A percentile compares a stretch with the other conserved stretches of the same genome.
Conservation (phyloP, 208 protist species). For the Crithidia sp. region DNA sequence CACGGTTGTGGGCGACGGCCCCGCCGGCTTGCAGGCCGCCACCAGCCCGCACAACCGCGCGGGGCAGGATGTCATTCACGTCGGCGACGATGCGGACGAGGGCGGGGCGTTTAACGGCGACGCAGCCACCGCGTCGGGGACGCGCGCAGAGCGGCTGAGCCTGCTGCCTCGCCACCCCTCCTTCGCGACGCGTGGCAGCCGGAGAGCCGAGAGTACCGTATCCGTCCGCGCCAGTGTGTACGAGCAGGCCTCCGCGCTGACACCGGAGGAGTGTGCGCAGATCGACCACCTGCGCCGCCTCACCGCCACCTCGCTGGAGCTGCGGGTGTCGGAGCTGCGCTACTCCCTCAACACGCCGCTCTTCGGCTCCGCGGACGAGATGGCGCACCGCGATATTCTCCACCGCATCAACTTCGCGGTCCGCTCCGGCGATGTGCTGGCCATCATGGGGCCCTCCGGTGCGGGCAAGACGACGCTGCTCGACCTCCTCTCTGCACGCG, state of each 20-base stretch:
- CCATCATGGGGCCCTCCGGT: slow-evolving; percentile 91
- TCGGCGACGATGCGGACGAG: too few species aligned
- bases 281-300: slow-evolving; percentile 46
- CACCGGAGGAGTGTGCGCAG: slow-evolving; percentile 37
- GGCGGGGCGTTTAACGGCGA: not conserved
- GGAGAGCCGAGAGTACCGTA: slow-evolving; percentile 19
- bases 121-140: not conserved
- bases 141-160: slow-evolving; percentile 14
- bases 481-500: slow-evolving; percentile 75
- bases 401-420: slow-evolving; percentile 81
- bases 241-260: slow-evolving; percentile 31
- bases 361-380: slow-evolving; percentile 45
- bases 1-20: slow-evolving; percentile 9
- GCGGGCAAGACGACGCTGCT: slow-evolving; percentile 93
- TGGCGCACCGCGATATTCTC: slow-evolving; percentile 49
- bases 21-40: not conserved
- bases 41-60: too few species aligned
- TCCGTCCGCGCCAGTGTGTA: slow-evolving; percentile 37
- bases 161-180: slow-evolving; percentile 5
- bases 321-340: slow-evolving; percentile 55
- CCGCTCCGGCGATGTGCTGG: slow-evolving; percentile 81
- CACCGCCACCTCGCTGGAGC: slow-evolving; percentile 53
- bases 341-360: slow-evolving; percentile 58
- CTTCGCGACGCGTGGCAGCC: slow-evolving; percentile 13
- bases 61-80: too few species aligned